Evolutionary conservation across 768 basidiomycete species (phyloP).

Genomic region (Chalciporus sphaerocephalus): DNA sequence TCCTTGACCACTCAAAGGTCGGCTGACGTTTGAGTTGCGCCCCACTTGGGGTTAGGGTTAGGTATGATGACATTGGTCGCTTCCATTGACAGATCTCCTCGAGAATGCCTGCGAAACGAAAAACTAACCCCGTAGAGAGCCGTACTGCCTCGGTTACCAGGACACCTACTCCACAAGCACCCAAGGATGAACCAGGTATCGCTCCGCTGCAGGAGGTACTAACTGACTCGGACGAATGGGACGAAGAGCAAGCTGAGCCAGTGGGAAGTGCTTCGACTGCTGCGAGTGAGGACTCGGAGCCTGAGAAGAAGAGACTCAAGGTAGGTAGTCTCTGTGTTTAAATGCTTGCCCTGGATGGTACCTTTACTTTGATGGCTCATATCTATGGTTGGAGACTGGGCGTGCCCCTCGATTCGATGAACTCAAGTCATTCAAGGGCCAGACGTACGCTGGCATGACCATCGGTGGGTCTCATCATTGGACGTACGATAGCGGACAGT

Average conservation of each 20-base stretch:
- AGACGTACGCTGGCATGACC: neutral
- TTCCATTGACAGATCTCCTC: neutral
- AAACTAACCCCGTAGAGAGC: neutral
- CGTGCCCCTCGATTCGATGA: neutral
- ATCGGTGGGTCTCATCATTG: slow-evolving; percentile 3
- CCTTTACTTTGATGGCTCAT: neutral
- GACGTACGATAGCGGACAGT: slow-evolving; percentile 5
- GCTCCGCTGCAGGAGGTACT: too few relatives aligned
- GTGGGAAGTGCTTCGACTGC: neutral
- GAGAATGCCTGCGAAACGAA: neutral
- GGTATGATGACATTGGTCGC: neutral
- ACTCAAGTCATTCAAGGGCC: neutral
- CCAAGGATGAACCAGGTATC: neutral
- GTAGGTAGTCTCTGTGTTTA: too few relatives aligned
- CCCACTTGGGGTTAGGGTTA: neutral
- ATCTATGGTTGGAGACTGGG: neutral
- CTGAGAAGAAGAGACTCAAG: neutral
- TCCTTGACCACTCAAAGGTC: neutral
- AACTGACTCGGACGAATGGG: neutral
- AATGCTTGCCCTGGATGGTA: neutral
- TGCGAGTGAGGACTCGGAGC: neutral
- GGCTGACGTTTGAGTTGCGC: too few relatives aligned
- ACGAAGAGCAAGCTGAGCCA: neutral
- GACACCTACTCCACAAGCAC: neutral
- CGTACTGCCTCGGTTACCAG: neutral